These are phyloP conservation scores for Sequoiadendron giganteum DNA, from an alignment of 75 land plant species.

Conservation along the genomic window DNA sequence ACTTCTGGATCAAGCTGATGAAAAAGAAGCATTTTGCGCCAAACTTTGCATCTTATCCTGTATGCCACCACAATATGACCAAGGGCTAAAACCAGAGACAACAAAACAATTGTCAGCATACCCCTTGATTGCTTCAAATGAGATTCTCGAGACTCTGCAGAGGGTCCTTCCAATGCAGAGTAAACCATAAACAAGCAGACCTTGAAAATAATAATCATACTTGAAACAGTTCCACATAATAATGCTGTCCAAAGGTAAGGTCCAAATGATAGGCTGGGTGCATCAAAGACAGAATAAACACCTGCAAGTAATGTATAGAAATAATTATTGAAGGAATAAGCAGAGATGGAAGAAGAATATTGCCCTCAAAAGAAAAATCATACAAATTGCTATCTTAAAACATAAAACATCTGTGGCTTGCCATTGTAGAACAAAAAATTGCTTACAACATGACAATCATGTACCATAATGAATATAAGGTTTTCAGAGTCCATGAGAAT, in stretches of 20 bases:
- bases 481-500: no score
- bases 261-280: conserved; percentile 36
- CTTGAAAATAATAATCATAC: conserved; percentile 22
- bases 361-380: background rate
- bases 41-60: conserved; percentile 29
- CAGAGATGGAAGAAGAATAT: background rate
- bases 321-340: background rate
- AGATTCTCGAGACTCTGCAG: background rate
- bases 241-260: conserved; percentile 33
- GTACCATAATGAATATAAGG: no score
- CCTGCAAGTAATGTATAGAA: conserved; percentile 23
- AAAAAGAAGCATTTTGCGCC: conserved; percentile 39
- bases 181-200: conserved; percentile 16
- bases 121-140: conserved; percentile 18
- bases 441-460: background rate
- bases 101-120: conserved; percentile 21
- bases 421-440: background rate
- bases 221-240: conserved; percentile 21
- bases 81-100: conserved; percentile 33
- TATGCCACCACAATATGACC: conserved; percentile 44
- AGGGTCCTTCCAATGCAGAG: background rate
- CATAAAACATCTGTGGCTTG: background rate
- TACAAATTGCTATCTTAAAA: background rate
- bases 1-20: conserved; percentile 33
- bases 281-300: conserved; percentile 35